Percentiles rank a stretch among this genome's conserved stretches.
These are phyloP conservation scores for Coccinonectria pachysandricola DNA, from an alignment of 2,329 filamentous ascomycete species.

Conservation along the genomic window DNA sequence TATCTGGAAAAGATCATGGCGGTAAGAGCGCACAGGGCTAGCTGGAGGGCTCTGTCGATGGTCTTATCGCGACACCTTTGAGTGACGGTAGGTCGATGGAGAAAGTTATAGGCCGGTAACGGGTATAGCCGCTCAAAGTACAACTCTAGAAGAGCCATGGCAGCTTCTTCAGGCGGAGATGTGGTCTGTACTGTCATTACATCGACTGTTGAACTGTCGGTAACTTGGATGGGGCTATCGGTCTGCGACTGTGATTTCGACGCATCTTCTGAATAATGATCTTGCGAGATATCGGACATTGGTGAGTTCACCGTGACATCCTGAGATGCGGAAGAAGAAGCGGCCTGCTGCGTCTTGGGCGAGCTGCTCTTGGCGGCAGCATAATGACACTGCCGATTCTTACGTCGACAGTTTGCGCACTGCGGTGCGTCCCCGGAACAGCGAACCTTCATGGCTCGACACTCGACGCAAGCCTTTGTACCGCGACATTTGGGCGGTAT, in stretches of 20 bases:
- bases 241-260: constrained; percentile 4
- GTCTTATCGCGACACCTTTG: constrained; percentile 17
- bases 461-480: constrained; percentile 17
- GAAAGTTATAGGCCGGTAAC: constrained; percentile 15
- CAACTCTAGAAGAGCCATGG: constrained; percentile 8
- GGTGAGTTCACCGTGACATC: constrained; percentile 4
- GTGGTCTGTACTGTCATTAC: too few relatives aligned
- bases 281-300: constrained; percentile 5
- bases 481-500: constrained; percentile 18
- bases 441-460: constrained; percentile 18
- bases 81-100: constrained; percentile 16
- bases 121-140: constrained; percentile 17
- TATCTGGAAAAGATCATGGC: constrained; percentile 15
- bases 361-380: constrained; percentile 7
- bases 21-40: constrained; percentile 16
- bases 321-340: constrained; percentile 5
- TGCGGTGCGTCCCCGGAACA: constrained; percentile 17
- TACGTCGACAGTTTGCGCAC: constrained; percentile 15
- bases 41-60: constrained; percentile 15
- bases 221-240: background rate
- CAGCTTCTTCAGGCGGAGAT: constrained; percentile 10
- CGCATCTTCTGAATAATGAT: constrained; percentile 6
- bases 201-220: background rate
- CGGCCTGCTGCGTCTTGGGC: constrained; percentile 1
- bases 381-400: constrained; percentile 16